Evolutionary conservation across 441 rosid genomes (phyloP).

Genomic region (Omphalea diandra): DNA sequence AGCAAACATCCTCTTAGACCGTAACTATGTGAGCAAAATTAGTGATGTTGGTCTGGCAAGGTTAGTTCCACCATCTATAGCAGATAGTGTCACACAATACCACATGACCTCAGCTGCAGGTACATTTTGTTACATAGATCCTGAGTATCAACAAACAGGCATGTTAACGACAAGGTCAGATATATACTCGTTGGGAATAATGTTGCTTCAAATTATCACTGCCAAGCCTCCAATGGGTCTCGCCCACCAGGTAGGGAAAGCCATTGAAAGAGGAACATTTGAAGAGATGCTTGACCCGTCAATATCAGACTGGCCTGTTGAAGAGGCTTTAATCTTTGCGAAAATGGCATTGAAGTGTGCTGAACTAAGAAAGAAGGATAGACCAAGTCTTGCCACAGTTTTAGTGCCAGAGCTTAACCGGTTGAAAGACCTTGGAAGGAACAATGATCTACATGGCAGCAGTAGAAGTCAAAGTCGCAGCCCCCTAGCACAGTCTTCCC

Average conservation of each 20-base stretch:
- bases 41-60: conserved; percentile 79
- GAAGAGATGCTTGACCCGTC: conserved; percentile 53
- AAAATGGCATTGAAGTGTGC: conserved; percentile 46
- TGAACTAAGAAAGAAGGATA: conserved; percentile 62
- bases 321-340: conserved; percentile 53
- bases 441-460: conserved; percentile 15
- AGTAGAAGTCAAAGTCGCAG: conserved; percentile 10
- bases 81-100: conserved; percentile 60
- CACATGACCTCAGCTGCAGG: conserved; percentile 79
- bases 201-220: conserved; percentile 64
- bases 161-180: conserved; percentile 64
- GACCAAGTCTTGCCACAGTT: conserved; percentile 57
- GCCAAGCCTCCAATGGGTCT: conserved; percentile 70
- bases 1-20: conserved; percentile 71
- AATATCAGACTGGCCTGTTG: conserved; percentile 57
- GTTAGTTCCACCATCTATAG: conserved; percentile 65
- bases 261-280: conserved; percentile 53
- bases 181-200: conserved; percentile 60
- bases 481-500: conserved; percentile 11
- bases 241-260: conserved; percentile 53
- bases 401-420: conserved; percentile 56
- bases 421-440: conserved; percentile 42
- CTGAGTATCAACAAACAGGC: conserved; percentile 77
- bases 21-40: conserved; percentile 64
- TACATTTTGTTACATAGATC: conserved; percentile 76